These are phyloP conservation scores for Castanea sativa DNA, from an alignment of 306 rosid species.

Conservation along the genomic window DNA sequence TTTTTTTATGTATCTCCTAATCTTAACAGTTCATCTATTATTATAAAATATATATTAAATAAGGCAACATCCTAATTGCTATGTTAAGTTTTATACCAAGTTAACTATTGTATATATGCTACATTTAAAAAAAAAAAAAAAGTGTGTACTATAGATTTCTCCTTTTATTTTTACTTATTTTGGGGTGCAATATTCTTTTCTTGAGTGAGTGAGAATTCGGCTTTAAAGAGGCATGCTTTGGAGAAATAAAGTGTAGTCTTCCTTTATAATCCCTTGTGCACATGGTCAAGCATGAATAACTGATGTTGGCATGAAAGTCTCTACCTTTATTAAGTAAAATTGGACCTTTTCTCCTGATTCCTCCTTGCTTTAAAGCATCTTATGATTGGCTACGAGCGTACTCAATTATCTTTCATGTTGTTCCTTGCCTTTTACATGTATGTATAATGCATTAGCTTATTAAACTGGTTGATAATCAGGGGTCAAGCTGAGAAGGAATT, in stretches of 20 bases:
- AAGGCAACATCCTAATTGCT: no score
- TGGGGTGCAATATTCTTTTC: slow-evolving; percentile 31
- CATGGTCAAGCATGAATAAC: slow-evolving; percentile 16
- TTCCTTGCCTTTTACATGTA: slow-evolving; percentile 6
- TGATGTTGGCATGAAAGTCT: slow-evolving; percentile 20
- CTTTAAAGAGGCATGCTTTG: slow-evolving; percentile 32
- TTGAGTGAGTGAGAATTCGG: slow-evolving; percentile 28
- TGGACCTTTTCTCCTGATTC: slow-evolving; percentile 1
- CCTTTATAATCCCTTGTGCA: slow-evolving; percentile 28
- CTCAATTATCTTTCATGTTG: not conserved
- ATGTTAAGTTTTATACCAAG: no score
- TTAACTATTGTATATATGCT: no score
- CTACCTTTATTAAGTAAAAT: not conserved
- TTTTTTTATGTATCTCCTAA: no score
- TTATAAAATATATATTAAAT: no score
- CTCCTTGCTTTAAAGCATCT: not conserved
- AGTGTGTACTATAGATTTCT: no score
- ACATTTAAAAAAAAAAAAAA: no score
- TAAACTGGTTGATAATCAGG: slow-evolving; percentile 32
- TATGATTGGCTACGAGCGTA: not conserved
- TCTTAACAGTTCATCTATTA: no score
- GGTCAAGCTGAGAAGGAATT: slow-evolving; percentile 99
- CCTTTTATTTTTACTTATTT: not conserved
- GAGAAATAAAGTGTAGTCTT: slow-evolving; percentile 31
- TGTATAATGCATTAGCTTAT: slow-evolving; percentile 16